Evolutionary conservation across 2,329 filamentous ascomycete species (phyloP), one percentile per base, ranked within the genome.

Genomic region (Rhytidhysteron rufulum): DNA sequence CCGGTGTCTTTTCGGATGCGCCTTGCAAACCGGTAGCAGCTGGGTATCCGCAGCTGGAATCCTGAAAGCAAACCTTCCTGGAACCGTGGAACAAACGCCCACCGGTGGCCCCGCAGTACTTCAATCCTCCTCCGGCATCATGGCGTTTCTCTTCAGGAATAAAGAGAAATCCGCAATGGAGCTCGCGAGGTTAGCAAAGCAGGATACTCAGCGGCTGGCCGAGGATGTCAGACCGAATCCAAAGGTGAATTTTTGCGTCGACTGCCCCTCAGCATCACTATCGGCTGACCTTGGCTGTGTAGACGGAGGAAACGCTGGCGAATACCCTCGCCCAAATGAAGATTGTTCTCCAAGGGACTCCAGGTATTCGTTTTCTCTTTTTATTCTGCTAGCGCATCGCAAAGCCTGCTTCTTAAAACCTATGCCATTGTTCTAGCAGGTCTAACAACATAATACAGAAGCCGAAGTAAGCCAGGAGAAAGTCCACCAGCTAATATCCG

Each of bases 251-350:
- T 20, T 27, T n/a, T 39, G n/a, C n/a, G n/a, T n/a, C n/a, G n/a
- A n/a, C 19, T 22, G 19, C 49, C 34, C 31, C 40, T 22, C 41
- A 17, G 33, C 31, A 24, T 30, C 44, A 41, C 30, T 45, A 46
- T 30, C 27, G 40, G 48, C 50, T 63, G 40, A 55, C 53, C n/a
- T n/a, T n/a, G n/a, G n/a, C n/a, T n/a, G n/a, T 27, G 37, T 55
- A 95, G 89, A 78, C 83, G 47, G 79, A 82, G 56, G 91, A 97
- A 61, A 90, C 96, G 60, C 76, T 95, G 48, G 85, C 88, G 35
- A 88, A 88, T 61, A 83, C 90, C 53, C 78, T 98, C 48, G 77
- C 78, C 38, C 87, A 95, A 65, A 95, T 97, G 84, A 97, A 97
- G 67, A 72, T 89, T 48, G 82, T 93, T 44, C 80, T 98, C 11